Evolutionary conservation across 176 grass and related monocot species (phyloP), one percentile per base, ranked within the genome.

Genomic region (Musa troglodytarum): DNA sequence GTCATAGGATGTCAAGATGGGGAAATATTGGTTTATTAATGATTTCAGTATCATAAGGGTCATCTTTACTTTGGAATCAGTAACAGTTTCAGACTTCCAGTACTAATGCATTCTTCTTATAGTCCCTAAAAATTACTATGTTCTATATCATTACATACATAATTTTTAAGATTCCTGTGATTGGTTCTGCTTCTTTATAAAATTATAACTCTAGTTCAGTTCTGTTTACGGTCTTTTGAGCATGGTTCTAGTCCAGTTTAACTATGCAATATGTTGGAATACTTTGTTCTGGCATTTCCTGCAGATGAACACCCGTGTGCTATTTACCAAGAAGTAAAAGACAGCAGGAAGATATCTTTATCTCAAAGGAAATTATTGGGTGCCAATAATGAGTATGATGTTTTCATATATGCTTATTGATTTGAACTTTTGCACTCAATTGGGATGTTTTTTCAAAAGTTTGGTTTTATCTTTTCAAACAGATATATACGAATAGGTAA

Each of bases 401-500:
- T 82, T 74, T 16, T 53, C 29, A 22, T 19, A 8, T 20, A 2
- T 78, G 52, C 53, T 72, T 72, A 25, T 80, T n/a, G 26, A 16
- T 49, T 55, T 20, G 11, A 69, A 54, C 15, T 54, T 55, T 43
- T 16, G 28, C 21, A 26, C 8, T 74, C 26, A n/a, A 5, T 50
- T 22, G 17, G 10, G 1, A 8, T 82, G 58, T 74, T 1, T 55
- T 81, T 16, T 17, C 20, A 64, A 34, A 20, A 54, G 71, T 11
- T 69, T 82, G 14, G 54, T 54, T 51, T 52, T 53, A 73, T 77
- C 50, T 75, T 78, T 58, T 76, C 55, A 24, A 79, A 58, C 82
- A 99, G 95, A 75, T 99, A 99, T 74, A 79, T 93, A 54, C 87
- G 94, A 63, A 78, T 89, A 66, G 93, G 82, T 76, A 99, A 99